Base-by-base conservation (phyloP, 2,329 filamentous ascomycete species). In the Exophiala lecanii-corni region DNA sequence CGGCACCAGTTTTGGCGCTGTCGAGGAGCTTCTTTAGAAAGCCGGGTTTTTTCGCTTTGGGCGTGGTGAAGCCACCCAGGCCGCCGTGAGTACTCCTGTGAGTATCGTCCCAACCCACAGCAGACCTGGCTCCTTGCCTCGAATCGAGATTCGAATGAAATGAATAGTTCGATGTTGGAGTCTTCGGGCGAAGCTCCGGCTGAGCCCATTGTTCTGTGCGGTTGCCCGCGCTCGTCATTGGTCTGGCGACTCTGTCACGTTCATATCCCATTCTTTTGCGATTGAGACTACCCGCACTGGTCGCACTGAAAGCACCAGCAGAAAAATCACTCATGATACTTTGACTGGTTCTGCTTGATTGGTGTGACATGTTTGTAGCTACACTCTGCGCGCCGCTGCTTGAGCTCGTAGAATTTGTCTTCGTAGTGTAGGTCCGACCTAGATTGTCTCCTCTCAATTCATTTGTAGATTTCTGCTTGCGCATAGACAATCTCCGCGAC, bases 1-100 rank as follows among this genome's bases (percentile, higher is more conserved):
- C 91, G 23, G 94, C 89, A 21, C 89, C 88, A 0, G 91, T 96
- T 69, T 94, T 96, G 12, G 89, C 91, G 2, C 87, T 88, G 53
- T 95, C 89, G 20, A 96, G 79, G 56, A 97, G 91, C 60, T 94
- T 94, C 65, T 91, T 92, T 73, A 97, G 92, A 59, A 97, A 94
- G 36, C 88, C 91, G 49, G 83, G 82, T 63, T 88, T 92, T 51
- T 86, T 88, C 1, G 81, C 74, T 65, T 89, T 85, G 0, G 89
- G 89, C 7, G 76, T 74, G 9, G 70, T 72, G 6, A 97, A 75
- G 0, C 91, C 89, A 30, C 91, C 91, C 4, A 96, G 73, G 1
- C 84, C 77, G 28, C 81, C 76, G 15, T 77, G 75, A 68, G 42
- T 79, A 61, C 9, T 39, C 21, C 52, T 37, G n/a, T 47, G 31